phyloP scores from a whole-genome alignment of 768 basidiomycete genomes.

The Pleurotus sapidus region DNA sequence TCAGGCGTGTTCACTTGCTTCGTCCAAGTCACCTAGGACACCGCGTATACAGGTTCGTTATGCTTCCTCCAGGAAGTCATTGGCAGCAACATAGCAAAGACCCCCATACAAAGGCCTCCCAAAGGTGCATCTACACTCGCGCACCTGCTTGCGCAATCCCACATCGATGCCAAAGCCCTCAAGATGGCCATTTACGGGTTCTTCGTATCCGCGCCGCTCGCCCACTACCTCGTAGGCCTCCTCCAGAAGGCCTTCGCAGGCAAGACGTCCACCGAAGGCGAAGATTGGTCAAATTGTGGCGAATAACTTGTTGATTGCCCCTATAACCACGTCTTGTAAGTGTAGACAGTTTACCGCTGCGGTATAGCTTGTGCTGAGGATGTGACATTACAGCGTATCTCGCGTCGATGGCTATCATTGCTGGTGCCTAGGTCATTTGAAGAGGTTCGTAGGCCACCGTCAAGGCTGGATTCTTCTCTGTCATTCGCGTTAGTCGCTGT shows the following conservation, averaged over 20 bases:
- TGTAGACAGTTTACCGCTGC: background rate
- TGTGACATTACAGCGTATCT: conserved; percentile 51
- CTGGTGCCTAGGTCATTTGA: conserved; percentile 68
- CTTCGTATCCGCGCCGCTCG: conserved; percentile 78
- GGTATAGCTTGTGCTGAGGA: background rate
- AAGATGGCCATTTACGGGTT: conserved; percentile 87
- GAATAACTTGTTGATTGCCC: conserved; percentile 73
- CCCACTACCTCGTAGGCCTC: conserved; percentile 68
- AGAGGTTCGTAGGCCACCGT: conserved; percentile 66
- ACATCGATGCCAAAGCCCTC: conserved; percentile 67
- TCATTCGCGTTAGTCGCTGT: conserved; percentile 55
- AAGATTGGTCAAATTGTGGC: conserved; percentile 73
- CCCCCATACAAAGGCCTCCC: conserved; percentile 46
- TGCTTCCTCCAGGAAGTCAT: conserved; percentile 81
- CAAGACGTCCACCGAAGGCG: conserved; percentile 57
- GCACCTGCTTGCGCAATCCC: conserved; percentile 50
- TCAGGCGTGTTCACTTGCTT: background rate
- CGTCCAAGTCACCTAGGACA: background rate
- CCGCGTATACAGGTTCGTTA: conserved; percentile 34
- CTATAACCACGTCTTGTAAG: conserved; percentile 69
- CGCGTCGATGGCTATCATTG: conserved; percentile 79
- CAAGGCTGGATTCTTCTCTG: conserved; percentile 68
- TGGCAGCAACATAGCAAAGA: conserved; percentile 65
- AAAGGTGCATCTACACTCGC: conserved; percentile 53
- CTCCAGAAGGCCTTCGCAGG: conserved; percentile 80